phyloP scores from a whole-genome alignment of 805 yeast genomes.

The Barnettozyma populi region DNA sequence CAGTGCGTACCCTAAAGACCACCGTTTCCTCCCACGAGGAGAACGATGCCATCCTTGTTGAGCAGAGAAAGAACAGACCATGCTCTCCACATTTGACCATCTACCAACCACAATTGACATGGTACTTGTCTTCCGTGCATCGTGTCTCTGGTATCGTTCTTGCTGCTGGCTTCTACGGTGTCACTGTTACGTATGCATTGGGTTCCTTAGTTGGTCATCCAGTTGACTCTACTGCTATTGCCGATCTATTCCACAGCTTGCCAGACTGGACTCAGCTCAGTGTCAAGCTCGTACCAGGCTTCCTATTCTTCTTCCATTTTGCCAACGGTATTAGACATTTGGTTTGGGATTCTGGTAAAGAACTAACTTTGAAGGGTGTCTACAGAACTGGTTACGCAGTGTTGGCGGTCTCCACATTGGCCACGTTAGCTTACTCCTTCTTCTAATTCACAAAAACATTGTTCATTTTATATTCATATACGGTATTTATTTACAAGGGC shows the following conservation, averaged over 20 bases:
- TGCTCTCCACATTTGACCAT: slow-evolving; percentile 85
- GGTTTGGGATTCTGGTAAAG: slow-evolving; percentile 85
- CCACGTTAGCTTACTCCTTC: slow-evolving; percentile 45
- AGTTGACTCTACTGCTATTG: slow-evolving; percentile 30
- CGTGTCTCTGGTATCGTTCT: slow-evolving; percentile 84
- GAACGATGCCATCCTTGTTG: slow-evolving; percentile 64
- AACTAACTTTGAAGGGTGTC: slow-evolving; percentile 79
- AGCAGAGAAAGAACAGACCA: slow-evolving; percentile 87
- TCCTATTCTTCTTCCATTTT: slow-evolving; percentile 83
- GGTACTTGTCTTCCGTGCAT: slow-evolving; percentile 75
- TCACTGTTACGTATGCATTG: slow-evolving; percentile 71
- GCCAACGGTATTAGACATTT: slow-evolving; percentile 90
- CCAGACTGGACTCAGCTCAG: slow-evolving; percentile 59
- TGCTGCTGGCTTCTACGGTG: slow-evolving; percentile 72
- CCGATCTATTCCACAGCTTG: slow-evolving; percentile 41
- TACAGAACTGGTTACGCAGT: slow-evolving; percentile 88
- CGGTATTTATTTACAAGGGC: slow-evolving; percentile 4
- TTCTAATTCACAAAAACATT: slow-evolving; percentile 3
- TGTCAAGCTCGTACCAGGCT: slow-evolving; percentile 65
- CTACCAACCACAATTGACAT: slow-evolving; percentile 87
- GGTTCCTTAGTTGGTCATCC: slow-evolving; percentile 55
- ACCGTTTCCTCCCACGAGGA: slow-evolving; percentile 51
- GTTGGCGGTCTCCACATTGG: slow-evolving; percentile 50
- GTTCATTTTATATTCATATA: slow-evolving; percentile 3
- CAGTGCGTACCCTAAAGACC: slow-evolving; percentile 25